Percentiles rank a stretch among this genome's conserved stretches.
Conservation (phyloP, 2,329 filamentous ascomycete species). For the Trichoderma sp. region DNA sequence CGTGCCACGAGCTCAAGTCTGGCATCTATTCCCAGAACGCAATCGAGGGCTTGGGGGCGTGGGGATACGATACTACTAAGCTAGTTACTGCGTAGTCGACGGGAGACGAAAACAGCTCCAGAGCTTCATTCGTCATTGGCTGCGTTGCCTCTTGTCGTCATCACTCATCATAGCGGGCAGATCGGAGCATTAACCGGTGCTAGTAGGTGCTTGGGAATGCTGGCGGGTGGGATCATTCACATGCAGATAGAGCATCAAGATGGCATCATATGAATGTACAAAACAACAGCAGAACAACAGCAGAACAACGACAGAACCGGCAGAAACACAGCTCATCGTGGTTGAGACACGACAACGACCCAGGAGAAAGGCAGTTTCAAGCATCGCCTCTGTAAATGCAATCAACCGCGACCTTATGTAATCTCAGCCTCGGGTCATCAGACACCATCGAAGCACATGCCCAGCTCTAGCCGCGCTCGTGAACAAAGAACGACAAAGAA, state of each 20-base stretch:
- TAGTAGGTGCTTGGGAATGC: neutral
- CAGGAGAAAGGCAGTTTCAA: neutral
- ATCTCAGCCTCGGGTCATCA: slow-evolving; percentile 1
- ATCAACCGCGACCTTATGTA: neutral
- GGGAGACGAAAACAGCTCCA: neutral
- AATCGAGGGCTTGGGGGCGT: neutral
- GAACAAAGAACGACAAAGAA: neutral
- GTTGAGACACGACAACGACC: neutral
- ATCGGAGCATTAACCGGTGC: neutral
- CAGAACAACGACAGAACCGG: too few relatives aligned
- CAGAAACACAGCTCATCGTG: neutral
- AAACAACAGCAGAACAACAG: neutral
- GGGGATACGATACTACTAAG: too few relatives aligned
- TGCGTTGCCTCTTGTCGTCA: slow-evolving; percentile 1
- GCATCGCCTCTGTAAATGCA: too few relatives aligned
- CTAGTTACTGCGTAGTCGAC: neutral
- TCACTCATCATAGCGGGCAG: slow-evolving; percentile 13
- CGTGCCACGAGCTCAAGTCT: neutral
- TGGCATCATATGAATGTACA: neutral
- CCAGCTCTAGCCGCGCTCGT: neutral
- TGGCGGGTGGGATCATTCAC: neutral
- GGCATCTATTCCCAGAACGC: neutral
- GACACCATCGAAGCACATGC: slow-evolving; percentile 10
- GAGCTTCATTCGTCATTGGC: slow-evolving; percentile 5
- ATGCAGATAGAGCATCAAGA: neutral